Evolutionary conservation across 1,139 yeast genomes (phyloP).

Genomic region (Lodderomyces parapsilosis): DNA sequence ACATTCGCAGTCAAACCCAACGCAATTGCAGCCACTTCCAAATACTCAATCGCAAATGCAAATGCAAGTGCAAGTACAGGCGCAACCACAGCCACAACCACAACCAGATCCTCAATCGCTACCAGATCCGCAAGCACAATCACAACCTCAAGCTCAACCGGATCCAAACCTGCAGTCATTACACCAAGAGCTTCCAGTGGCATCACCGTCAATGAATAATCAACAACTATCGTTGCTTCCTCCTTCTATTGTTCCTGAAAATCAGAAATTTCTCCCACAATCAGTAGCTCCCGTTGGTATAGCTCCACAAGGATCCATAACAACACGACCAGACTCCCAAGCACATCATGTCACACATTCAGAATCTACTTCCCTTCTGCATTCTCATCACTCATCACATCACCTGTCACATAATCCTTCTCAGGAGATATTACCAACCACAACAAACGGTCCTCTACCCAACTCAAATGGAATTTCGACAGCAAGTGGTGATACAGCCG

Average conservation of each 20-base stretch:
- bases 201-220: not conserved
- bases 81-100: conserved; percentile 6
- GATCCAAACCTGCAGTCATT: not conserved
- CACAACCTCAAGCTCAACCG: conserved; percentile 3
- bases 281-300: conserved; percentile 1
- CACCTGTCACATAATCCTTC: not conserved
- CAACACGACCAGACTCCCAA: conserved; percentile 7
- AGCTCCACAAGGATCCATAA: conserved; percentile 7
- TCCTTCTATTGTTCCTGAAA: not conserved
- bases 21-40: conserved; percentile 4
- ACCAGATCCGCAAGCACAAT: conserved; percentile 6
- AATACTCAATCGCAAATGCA: conserved; percentile 9
- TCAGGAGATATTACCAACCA: not conserved
- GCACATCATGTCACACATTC: not conserved
- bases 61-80: conserved; percentile 9
- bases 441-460: not conserved
- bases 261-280: conserved; percentile 1
- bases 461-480: not conserved
- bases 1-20: conserved; percentile 12
- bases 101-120: no score
- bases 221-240: not conserved
- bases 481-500: not conserved
- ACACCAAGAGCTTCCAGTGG: not conserved
- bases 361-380: not conserved
- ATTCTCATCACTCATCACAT: not conserved